Evolutionary conservation across 2,329 filamentous ascomycete species (phyloP).

Genomic region (Lachnellula occidentalis): DNA sequence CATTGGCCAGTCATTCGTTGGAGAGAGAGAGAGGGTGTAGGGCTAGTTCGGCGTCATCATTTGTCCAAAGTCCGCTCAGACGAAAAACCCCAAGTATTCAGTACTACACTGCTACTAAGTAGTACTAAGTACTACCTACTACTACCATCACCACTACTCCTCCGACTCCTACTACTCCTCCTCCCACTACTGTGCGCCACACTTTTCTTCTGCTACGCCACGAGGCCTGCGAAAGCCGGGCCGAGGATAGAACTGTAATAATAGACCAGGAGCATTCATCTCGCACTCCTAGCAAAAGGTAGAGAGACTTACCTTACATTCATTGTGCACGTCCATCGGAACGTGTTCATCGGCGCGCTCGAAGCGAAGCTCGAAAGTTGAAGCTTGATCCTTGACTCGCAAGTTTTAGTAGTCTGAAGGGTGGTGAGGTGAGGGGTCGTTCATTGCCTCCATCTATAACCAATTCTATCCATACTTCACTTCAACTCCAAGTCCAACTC

Average conservation of each 20-base stretch:
- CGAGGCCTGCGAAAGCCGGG: neutral
- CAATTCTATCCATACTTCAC: conserved; percentile 21
- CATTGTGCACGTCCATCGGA: conserved; percentile 9
- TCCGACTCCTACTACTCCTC: too few relatives aligned
- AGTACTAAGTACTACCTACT: too few relatives aligned
- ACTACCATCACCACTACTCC: too few relatives aligned
- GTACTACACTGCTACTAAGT: too few relatives aligned
- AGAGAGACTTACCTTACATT: conserved; percentile 6
- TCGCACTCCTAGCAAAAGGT: neutral
- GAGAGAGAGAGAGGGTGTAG: neutral
- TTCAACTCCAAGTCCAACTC: neutral
- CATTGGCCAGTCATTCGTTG: conserved; percentile 2
- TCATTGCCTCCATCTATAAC: neutral
- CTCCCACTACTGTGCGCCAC: neutral
- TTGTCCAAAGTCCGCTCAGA: conserved; percentile 13
- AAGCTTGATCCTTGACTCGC: conserved; percentile 11
- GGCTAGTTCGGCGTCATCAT: neutral
- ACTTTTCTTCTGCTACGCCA: neutral
- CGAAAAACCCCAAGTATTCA: neutral
- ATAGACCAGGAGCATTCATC: neutral
- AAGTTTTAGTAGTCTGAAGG: conserved; percentile 1
- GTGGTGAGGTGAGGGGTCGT: neutral
- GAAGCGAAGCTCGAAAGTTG: too few relatives aligned
- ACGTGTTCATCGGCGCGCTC: conserved; percentile 4
- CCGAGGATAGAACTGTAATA: neutral